A percentile compares a stretch with the other conserved stretches of the same genome.
These are phyloP conservation scores for Apiotrichum gracile DNA, from an alignment of 1,284 basidiomycete species.

Conservation along the genomic window DNA sequence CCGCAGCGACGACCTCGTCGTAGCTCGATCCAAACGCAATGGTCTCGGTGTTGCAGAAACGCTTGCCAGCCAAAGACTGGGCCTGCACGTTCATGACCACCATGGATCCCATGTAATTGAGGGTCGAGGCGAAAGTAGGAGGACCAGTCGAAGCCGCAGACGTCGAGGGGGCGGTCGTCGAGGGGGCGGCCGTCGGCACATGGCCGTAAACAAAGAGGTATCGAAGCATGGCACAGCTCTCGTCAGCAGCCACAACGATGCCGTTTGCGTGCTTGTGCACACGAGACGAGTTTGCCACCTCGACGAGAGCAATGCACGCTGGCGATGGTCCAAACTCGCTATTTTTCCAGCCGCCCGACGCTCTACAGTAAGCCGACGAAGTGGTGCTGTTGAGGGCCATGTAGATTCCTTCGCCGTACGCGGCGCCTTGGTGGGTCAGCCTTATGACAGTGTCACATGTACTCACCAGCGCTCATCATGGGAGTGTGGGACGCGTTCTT, in stretches of 20 bases:
- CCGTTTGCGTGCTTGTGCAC: constrained; percentile 1
- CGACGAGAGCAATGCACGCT: constrained; percentile 3
- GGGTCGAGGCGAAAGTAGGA: too few species aligned
- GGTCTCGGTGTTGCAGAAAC: constrained; percentile 5
- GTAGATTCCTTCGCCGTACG: constrained; percentile 8
- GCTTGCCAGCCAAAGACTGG: not conserved
- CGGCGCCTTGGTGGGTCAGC: not conserved
- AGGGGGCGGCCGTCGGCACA: too few species aligned
- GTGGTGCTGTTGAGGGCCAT: not conserved
- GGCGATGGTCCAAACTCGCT: not conserved
- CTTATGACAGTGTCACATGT: not conserved
- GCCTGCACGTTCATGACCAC: not conserved
- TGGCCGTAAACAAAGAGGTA: constrained; percentile 9
- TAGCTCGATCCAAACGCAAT: constrained; percentile 4
- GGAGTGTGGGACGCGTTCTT: constrained; percentile 7
- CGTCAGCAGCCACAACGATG: constrained; percentile 9
- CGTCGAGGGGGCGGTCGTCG: too few species aligned
- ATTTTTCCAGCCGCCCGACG: not conserved
- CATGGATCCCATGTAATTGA: too few species aligned
- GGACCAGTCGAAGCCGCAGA: too few species aligned
- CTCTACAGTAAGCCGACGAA: not conserved
- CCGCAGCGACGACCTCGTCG: constrained; percentile 1
- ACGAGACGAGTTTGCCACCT: constrained; percentile 10
- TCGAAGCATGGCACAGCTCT: constrained; percentile 10
- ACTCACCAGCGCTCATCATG: constrained; percentile 3